Base-by-base conservation (phyloP, 441 rosid species). In the Erysimum cheiri region DNA sequence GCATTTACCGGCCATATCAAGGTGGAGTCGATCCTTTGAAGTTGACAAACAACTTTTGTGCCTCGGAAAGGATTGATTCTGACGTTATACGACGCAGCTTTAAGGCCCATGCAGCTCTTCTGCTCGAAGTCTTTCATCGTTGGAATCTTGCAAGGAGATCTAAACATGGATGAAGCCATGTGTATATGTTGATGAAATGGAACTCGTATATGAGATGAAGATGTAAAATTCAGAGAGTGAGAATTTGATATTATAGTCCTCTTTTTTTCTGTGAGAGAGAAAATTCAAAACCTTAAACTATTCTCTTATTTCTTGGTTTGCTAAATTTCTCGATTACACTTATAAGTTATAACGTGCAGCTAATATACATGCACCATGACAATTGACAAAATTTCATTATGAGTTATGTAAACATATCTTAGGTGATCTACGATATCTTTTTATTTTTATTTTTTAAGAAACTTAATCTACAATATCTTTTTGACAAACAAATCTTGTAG, bases 1-100 rank as follows among this genome's bases (percentile, higher is more conserved):
- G 81, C 81, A 41, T 82, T 81, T 6, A 88, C 90, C 0, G 87
- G 80, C 83, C 9, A 74, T 64, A 17, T 69, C 41, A 75, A 36
- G 31, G 53, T 54, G 69, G 79, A 53, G 56, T 70, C 72, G 49
- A 28, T 46, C 49, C 11, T 43, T 7, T 17, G 77, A 32, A 22
- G 48, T 55, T 49, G 70, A 55, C 49, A 35, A 35, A 40, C 3
- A 71, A 71, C 64, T 41, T 62, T 15, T 44, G 12, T 44, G 1
- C 49, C 5, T 63, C 14, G 60, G 5, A 43, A 75, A 36, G 14
- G 46, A 64, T 33, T 58, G 66, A 69, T 58, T 60, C 67, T 77
- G 39, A 73, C 53, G 49, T 39, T 68, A 71, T 15, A 43, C 17
- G 62, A 33, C 19, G 72, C 19, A 8, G 70, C 50, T 49, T 60